Evolutionary conservation across 2,329 filamentous ascomycete species (phyloP).

Genomic region (Acephala macrosclerotiorum): DNA sequence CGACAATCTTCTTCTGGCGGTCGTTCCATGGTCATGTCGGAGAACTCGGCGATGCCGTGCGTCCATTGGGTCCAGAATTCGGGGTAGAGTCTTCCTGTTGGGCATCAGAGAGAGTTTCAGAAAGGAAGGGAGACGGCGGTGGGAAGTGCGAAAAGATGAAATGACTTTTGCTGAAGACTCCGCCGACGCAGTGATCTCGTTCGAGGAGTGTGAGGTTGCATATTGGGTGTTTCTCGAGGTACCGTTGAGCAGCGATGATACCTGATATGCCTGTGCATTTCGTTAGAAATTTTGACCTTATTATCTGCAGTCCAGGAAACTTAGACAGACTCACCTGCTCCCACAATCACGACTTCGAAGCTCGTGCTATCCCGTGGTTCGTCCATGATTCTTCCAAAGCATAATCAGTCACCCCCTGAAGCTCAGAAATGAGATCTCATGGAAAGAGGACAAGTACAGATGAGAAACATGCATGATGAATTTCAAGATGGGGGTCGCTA

Average conservation of each 20-base stretch:
- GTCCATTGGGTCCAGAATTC: constrained; percentile 45
- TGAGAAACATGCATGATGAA: neutral
- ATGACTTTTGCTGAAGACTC: constrained; percentile 18
- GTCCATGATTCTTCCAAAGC: neutral
- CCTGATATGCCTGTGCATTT: constrained; percentile 14
- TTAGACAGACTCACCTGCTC: neutral
- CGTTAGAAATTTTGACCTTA: neutral
- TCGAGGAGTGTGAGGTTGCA: constrained; percentile 19
- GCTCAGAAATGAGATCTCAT: too few species aligned
- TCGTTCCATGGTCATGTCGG: constrained; percentile 41
- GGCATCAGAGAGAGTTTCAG: neutral
- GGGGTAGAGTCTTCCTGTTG: constrained; percentile 37
- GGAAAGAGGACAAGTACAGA: neutral
- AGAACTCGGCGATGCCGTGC: constrained; percentile 41
- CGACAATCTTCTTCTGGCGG: constrained; percentile 38
- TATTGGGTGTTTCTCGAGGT: constrained; percentile 19
- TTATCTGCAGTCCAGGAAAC: neutral
- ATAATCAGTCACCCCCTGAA: neutral
- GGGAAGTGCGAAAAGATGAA: neutral
- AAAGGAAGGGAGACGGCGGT: neutral
- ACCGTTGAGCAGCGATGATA: constrained; percentile 19
- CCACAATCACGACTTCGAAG: constrained; percentile 2
- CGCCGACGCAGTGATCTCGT: constrained; percentile 22
- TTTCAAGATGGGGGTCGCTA: neutral
- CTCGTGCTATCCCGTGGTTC: neutral